These are phyloP conservation scores for Mycena vulgaris DNA, from an alignment of 768 basidiomycete genomes.

Conservation along the genomic window DNA sequence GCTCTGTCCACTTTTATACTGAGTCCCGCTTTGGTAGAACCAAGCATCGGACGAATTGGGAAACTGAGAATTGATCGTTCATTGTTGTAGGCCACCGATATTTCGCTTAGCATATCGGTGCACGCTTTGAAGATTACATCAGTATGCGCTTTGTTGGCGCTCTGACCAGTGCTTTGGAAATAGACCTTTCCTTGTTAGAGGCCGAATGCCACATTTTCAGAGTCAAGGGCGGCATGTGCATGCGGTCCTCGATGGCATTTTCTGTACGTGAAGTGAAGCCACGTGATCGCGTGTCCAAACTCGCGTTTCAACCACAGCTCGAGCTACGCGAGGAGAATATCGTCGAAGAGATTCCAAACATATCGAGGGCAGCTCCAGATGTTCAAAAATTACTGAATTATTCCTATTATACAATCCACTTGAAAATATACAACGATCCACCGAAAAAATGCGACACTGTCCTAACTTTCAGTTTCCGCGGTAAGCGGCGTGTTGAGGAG, in stretches of 20 bases:
- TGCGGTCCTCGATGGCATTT: no score
- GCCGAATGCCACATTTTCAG: no score
- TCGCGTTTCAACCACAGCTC: no score
- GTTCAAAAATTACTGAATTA: neutral
- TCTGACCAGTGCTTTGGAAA: neutral
- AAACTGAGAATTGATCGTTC: slow-evolving; percentile 4
- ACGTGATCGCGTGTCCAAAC: no score
- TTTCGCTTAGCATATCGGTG: neutral
- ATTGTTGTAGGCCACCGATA: slow-evolving; percentile 9
- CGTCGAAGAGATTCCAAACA: no score
- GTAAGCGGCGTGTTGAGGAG: slow-evolving; percentile 1
- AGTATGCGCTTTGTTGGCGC: neutral
- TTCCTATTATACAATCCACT: neutral
- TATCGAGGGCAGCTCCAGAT: no score
- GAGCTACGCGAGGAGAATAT: no score
- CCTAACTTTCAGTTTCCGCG: neutral
- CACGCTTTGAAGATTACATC: neutral
- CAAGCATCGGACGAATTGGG: neutral
- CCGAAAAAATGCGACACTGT: neutral
- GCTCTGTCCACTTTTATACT: slow-evolving; percentile 11
- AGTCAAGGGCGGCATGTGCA: no score
- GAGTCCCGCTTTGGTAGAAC: slow-evolving; percentile 5
- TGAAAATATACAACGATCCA: neutral
- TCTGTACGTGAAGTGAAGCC: no score
- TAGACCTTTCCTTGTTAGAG: no score